Conservation (phyloP, 1,284 basidiomycete species). For the Afroboletus lepidellus region DNA sequence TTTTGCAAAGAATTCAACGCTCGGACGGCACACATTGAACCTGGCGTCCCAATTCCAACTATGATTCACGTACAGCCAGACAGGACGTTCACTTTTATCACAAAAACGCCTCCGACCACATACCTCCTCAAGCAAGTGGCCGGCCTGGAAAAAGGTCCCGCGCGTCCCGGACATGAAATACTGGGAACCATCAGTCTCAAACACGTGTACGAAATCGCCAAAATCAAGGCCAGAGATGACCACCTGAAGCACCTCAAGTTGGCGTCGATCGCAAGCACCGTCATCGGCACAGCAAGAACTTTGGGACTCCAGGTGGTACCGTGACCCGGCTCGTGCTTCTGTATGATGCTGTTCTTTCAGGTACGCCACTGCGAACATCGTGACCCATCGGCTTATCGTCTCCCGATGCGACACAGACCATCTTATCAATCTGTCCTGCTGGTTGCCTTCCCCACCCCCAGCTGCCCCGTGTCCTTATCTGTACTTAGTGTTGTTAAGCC, state of each 20-base stretch:
- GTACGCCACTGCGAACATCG: constrained; percentile 26
- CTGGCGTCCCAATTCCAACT: constrained; percentile 87
- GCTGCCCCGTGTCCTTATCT: constrained; percentile 13
- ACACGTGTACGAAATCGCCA: constrained; percentile 98
- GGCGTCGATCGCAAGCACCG: constrained; percentile 84
- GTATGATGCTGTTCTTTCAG: constrained; percentile 16
- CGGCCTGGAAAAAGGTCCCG: constrained; percentile 87
- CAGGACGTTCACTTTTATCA: constrained; percentile 91
- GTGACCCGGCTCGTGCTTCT: constrained; percentile 46
- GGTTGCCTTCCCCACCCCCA: constrained; percentile 11
- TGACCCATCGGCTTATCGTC: constrained; percentile 22
- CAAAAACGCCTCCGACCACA: constrained; percentile 88
- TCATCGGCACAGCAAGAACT: constrained; percentile 83
- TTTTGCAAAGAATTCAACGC: constrained; percentile 99
- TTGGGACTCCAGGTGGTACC: constrained; percentile 87
- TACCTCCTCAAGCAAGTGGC: constrained; percentile 93
- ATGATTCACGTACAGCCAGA: constrained; percentile 93
- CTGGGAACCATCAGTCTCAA: constrained; percentile 89
- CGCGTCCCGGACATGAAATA: constrained; percentile 72
- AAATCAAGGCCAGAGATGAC: constrained; percentile 91
- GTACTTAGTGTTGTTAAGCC: constrained; percentile 31
- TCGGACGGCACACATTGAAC: constrained; percentile 83
- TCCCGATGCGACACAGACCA: constrained; percentile 8
- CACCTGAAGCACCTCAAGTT: constrained; percentile 82
- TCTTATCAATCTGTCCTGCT: constrained; percentile 27